A percentile compares a stretch with the other conserved stretches of the same genome.
Evolutionary conservation across 805 yeast species (phyloP).

Genomic region (Candida arabinofermentans): DNA sequence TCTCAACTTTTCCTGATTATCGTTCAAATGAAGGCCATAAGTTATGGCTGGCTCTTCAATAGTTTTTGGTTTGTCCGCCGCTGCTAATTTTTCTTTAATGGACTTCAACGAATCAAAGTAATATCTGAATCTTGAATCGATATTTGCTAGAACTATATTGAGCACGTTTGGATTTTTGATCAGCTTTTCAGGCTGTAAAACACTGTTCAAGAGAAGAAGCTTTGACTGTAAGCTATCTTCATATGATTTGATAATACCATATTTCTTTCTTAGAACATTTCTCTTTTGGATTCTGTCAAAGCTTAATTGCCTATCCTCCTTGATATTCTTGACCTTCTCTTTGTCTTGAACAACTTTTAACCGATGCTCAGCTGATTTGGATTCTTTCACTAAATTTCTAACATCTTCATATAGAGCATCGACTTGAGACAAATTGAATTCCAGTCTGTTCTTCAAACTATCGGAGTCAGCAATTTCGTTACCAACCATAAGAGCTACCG

Average conservation of each 20-base stretch:
- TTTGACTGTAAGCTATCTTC: constrained; percentile 22
- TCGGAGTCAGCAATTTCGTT: background rate
- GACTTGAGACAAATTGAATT: background rate
- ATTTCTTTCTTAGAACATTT: constrained; percentile 13
- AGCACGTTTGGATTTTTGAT: constrained; percentile 25
- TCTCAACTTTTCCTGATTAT: constrained; percentile 8
- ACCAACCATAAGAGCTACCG: constrained; percentile 13
- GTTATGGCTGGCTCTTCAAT: background rate
- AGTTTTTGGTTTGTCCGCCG: background rate
- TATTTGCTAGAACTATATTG: constrained; percentile 22
- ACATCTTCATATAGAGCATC: constrained; percentile 3
- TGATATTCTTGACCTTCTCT: background rate
- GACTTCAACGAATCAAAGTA: constrained; percentile 14
- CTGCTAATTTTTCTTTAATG: background rate
- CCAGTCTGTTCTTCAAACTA: background rate
- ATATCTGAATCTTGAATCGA: constrained; percentile 23
- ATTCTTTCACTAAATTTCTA: constrained; percentile 6
- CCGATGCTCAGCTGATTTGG: constrained; percentile 8
- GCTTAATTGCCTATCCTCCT: constrained; percentile 14
- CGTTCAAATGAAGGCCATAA: background rate
- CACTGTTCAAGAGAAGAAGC: constrained; percentile 25
- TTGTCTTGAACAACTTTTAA: constrained; percentile 4
- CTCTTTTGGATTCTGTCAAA: constrained; percentile 18
- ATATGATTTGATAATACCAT: constrained; percentile 6
- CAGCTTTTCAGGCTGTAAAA: constrained; percentile 28